Evolutionary conservation across 768 basidiomycete species (phyloP).

Genomic region (Termitomyces sp.): DNA sequence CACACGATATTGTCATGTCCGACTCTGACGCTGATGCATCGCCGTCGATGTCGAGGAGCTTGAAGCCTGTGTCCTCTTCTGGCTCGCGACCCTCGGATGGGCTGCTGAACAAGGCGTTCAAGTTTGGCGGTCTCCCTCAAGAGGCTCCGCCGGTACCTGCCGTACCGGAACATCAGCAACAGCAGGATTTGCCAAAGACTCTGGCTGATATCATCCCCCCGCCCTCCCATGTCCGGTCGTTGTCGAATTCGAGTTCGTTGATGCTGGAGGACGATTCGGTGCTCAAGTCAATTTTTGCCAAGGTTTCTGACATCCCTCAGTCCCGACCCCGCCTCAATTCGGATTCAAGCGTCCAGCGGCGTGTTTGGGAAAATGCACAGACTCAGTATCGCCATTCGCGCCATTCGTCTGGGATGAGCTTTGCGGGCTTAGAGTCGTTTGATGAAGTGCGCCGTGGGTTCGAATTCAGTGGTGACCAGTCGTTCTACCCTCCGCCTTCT

Average conservation of each 20-base stretch:
- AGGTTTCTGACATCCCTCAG: constrained; percentile 24
- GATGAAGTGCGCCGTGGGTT: constrained; percentile 79
- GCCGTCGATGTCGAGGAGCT: constrained; percentile 11
- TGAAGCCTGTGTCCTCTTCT: constrained; percentile 29
- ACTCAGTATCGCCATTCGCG: constrained; percentile 34
- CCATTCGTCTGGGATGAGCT: constrained; percentile 58
- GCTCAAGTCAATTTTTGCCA: constrained; percentile 53
- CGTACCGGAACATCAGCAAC: constrained; percentile 11
- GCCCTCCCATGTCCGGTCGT: constrained; percentile 45
- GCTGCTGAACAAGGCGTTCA: constrained; percentile 69
- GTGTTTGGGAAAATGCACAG: constrained; percentile 21
- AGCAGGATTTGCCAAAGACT: constrained; percentile 42
- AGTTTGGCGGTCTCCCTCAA: constrained; percentile 59
- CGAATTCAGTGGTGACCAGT: constrained; percentile 62
- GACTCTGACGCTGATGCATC: constrained; percentile 7
- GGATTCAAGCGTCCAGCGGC: constrained; percentile 38
- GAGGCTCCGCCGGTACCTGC: constrained; percentile 19
- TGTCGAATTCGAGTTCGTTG: constrained; percentile 40
- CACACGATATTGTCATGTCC: constrained; percentile 19
- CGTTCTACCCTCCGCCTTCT: constrained; percentile 60
- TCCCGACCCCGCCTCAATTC: constrained; percentile 39
- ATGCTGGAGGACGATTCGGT: constrained; percentile 49
- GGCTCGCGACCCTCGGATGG: constrained; percentile 57
- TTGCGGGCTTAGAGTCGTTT: constrained; percentile 72
- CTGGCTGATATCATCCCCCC: constrained; percentile 79